Base-by-base conservation (phyloP, 2,329 filamentous ascomycete species). In the Neofusicoccum kwambonambiense region DNA sequence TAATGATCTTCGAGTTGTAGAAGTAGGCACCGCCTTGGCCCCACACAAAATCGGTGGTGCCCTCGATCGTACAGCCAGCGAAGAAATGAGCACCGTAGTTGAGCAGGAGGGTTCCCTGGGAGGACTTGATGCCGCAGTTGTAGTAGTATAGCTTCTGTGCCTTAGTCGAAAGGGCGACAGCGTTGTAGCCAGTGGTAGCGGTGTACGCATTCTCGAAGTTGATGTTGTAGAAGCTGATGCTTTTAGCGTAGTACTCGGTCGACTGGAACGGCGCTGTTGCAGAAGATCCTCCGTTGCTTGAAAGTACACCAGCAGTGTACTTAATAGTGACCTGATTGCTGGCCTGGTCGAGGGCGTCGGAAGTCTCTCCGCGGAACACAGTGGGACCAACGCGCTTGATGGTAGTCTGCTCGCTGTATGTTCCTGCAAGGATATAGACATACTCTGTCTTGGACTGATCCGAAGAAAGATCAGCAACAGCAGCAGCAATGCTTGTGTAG, bases 1-100 rank as follows among this genome's bases (percentile, higher is more conserved):
- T 57, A 11, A 57, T 19, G 7, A 57, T n/a, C 52, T 57, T 57
- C 37, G 52, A 57, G 22, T 57, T 57, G 52, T 57, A 57, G 13
- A 57, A 31, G 52, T 57, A 57, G 9, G 52, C 52, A 2, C 52
- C 52, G 27, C 52, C 52, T 22, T 57, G 52, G 19, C 52, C 52
- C 52, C 52, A 57, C 8, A 57, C 52, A 31, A 57, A 17, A 3
- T 57, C 52, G 5, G 35, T 41, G 17, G 52, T 57, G 5, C 52
- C 52, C 2, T n/a, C 22, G 37, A 57, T 44, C 52, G 22, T 57
- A 19, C 52, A 57, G 6, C 52, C 52, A 2, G 52, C 27, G 37
- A 57, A 57, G 13, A n/a, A 57, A 8, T 57, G 52, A 13, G 52
- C 17, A 2, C 52, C 52, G 52, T 27, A 42, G 19, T 57, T 57